Conservation (phyloP, 164 flowering plant genomes). For the Macadamia integrifolia region DNA sequence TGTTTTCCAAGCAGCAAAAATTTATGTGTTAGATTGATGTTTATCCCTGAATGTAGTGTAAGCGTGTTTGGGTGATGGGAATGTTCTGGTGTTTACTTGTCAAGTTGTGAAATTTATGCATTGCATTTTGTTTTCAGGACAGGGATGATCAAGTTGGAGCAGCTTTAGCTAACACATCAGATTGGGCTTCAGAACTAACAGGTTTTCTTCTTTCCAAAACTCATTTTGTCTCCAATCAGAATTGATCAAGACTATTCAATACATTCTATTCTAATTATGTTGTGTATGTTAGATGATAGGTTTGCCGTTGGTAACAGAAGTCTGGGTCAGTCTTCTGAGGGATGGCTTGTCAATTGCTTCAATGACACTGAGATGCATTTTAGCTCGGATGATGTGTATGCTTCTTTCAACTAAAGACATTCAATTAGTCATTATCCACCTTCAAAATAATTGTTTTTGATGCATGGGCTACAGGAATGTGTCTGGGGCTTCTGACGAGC, state of each 20-base stretch:
- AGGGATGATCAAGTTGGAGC: slow-evolving; percentile 37
- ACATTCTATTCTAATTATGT: slow-evolving; percentile 1
- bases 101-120: neutral
- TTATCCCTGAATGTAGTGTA: neutral
- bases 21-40: too few species aligned
- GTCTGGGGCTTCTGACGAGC: neutral
- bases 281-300: slow-evolving; percentile 28
- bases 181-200: slow-evolving; percentile 42
- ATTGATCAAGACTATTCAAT: neutral
- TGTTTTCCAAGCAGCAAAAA: too few species aligned
- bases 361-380: slow-evolving; percentile 51
- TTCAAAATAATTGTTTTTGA: neutral
- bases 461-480: neutral
- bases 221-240: neutral
- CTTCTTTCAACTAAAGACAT: slow-evolving; percentile 8
- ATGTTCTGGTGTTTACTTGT: neutral
- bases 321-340: slow-evolving; percentile 55
- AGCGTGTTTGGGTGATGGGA: neutral
- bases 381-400: slow-evolving; percentile 59
- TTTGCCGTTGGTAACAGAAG: slow-evolving; percentile 36
- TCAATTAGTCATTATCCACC: neutral
- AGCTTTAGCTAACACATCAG: slow-evolving; percentile 35
- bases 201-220: slow-evolving; percentile 35
- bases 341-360: slow-evolving; percentile 71
- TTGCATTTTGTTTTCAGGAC: slow-evolving; percentile 37